Evolutionary conservation across 176 grass and related monocot species (phyloP).

Genomic region (Aegilops tauschii): DNA sequence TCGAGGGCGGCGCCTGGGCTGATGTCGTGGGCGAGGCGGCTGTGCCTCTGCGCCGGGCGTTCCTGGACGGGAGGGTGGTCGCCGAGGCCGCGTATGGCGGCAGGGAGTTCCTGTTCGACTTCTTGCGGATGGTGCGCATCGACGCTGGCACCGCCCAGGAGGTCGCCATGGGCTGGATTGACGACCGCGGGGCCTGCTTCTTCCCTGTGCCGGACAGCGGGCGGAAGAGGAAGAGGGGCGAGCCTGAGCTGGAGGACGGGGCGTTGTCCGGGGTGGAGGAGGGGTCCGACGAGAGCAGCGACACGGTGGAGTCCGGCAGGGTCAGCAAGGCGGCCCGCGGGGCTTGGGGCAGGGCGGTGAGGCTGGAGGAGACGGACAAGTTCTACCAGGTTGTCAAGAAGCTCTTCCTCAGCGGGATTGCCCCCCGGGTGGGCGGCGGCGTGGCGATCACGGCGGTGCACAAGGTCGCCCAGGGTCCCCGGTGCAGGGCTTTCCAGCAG

Average conservation of each 20-base stretch:
- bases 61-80: conserved; percentile 30
- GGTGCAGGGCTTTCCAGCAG: conserved; percentile 48
- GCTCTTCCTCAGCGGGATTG: conserved; percentile 57
- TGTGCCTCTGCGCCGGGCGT: conserved; percentile 29
- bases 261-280: conserved; percentile 41
- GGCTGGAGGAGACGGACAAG: conserved; percentile 40
- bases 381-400: conserved; percentile 63
- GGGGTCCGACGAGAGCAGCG: conserved; percentile 33
- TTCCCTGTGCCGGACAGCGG: conserved; percentile 38
- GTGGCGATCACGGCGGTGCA: conserved; percentile 55
- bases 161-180: conserved; percentile 74
- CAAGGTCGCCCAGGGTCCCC: conserved; percentile 38
- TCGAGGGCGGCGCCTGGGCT: conserved; percentile 52
- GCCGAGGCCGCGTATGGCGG: conserved; percentile 27
- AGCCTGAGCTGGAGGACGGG: neutral
- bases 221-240: conserved; percentile 19
- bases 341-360: conserved; percentile 11
- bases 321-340: neutral
- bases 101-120: conserved; percentile 55
- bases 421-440: neutral
- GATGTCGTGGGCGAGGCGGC: conserved; percentile 44
- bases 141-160: conserved; percentile 40
- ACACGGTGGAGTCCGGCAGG: neutral
- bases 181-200: conserved; percentile 56
- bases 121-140: conserved; percentile 56